phyloP scores from a whole-genome alignment of 169 alveolate genomes.

The Ichthyophthirius multifiliis region DNA sequence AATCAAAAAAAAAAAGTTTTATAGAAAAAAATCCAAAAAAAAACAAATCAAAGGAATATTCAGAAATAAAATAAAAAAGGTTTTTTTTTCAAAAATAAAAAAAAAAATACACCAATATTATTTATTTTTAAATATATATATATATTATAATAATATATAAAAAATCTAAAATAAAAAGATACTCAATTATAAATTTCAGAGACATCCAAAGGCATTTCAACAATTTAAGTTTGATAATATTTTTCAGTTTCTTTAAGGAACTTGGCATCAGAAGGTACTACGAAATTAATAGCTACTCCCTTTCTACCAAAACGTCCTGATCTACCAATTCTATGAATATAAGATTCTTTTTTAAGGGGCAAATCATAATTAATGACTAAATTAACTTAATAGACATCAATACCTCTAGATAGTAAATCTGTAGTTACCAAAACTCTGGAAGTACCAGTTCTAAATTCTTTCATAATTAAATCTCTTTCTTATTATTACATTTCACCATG shows the following conservation, averaged over 20 bases:
- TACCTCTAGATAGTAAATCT: conserved; percentile 98
- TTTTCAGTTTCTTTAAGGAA: conserved; percentile 94
- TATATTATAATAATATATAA: too few relatives aligned
- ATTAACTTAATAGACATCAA: conserved; percentile 97
- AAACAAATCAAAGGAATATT: too few relatives aligned
- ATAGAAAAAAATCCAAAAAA: too few relatives aligned
- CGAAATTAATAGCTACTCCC: conserved; percentile 64
- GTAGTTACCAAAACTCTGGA: conserved; percentile 98
- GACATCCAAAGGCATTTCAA: conserved; percentile 98
- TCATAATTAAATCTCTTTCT: conserved; percentile 96
- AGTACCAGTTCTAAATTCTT: conserved; percentile 93
- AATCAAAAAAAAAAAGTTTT: too few relatives aligned
- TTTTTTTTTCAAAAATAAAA: too few relatives aligned
- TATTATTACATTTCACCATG: conserved; percentile 98
- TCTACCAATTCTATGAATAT: conserved; percentile 92
- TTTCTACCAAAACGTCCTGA: conserved; percentile 83
- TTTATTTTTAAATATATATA: too few relatives aligned
- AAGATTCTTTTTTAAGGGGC: conserved; percentile 97
- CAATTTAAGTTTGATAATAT: conserved; percentile 98
- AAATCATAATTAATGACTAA: conserved; percentile 98
- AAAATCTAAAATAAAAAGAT: too few relatives aligned
- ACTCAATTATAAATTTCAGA: conserved; percentile 7
- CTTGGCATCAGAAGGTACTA: conserved; percentile 81
- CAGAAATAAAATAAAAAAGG: too few relatives aligned
- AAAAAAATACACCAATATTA: too few relatives aligned